Evolutionary conservation across 352 stramenopile genomes (phyloP), one percentile per base, ranked within the genome.

Genomic region (Globisporangium megalacanthum): DNA sequence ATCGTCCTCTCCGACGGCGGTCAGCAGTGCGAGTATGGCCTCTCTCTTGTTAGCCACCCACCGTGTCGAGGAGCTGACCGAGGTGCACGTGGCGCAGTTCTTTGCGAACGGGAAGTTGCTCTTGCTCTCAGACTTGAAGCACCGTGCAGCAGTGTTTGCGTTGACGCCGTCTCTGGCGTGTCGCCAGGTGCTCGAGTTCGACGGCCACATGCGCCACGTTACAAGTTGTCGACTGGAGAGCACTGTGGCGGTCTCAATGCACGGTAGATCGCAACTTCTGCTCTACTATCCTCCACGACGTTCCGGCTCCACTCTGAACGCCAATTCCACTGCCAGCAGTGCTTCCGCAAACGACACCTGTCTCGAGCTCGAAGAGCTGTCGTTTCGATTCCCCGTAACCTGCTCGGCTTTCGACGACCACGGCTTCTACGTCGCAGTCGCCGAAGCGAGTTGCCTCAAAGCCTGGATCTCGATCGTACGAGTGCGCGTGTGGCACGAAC

Each of bases 391-490:
- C 25, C 67, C 68, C 0, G 70, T 77, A 1, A 70, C 79, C 42
- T 66, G 71, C 29, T 25, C 55, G 9, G 64, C 77, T 5, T 74
- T 89, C 31, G 73, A 88, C 51, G 20, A 36, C 6, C 52, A 46
- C 1, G 73, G 75, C 4, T 72, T 70, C 48, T 72, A 61, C 22
- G 53, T 86, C 15, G 73, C 72, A 2, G 63, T 72, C 0, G 74
- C 75, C 14, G 75, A 87, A 59, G 54, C 52, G 1, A 66, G 64
- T 25, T 75, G 67, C 29, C 66, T 87, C 41, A 86, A 87, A 41
- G 61, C 72, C 3, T 87, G 74, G 73, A 59, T 90, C 50, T 76
- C 69, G 17, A 68, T 90, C 52, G 44, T 77, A 46, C 74, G 71
- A 47, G 44, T 76, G 11, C 45, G 56, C 35, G 65, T 58, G 2